A percentile compares a stretch with the other conserved stretches of the same genome.
Conservation (phyloP, 2,329 filamentous ascomycete genomes). For the Aureobasidium sp. region DNA sequence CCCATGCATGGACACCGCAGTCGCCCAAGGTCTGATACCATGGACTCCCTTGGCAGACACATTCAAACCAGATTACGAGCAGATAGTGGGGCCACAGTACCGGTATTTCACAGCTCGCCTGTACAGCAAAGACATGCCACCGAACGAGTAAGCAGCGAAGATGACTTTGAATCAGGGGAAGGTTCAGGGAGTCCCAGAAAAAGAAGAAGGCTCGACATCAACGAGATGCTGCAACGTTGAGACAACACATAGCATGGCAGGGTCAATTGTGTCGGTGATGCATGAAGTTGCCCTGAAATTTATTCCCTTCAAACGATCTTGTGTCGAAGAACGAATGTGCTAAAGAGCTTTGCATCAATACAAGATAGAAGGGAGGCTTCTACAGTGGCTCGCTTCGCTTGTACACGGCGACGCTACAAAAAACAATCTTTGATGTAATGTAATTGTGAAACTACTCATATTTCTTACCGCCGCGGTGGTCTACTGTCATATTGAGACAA, state of each 20-base stretch:
- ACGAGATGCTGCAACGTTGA: constrained; percentile 28
- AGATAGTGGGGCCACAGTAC: constrained; percentile 12
- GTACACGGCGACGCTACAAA: no score
- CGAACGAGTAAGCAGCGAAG: constrained; percentile 16
- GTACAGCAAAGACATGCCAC: background rate
- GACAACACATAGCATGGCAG: background rate
- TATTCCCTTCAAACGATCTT: background rate
- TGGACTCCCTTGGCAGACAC: constrained; percentile 11
- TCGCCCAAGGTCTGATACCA: constrained; percentile 22
- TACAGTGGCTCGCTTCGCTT: no score
- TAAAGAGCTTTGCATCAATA: no score
- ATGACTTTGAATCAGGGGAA: constrained; percentile 19
- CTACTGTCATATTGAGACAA: no score
- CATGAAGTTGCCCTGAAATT: background rate
- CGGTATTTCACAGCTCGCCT: constrained; percentile 4
- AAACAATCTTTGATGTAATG: no score
- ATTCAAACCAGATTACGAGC: constrained; percentile 10
- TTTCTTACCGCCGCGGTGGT: no score
- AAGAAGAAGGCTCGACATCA: constrained; percentile 26
- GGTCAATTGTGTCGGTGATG: background rate
- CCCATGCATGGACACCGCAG: constrained; percentile 19
- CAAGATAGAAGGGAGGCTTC: no score
- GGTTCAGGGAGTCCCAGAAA: constrained; percentile 20
- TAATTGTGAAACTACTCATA: no score
- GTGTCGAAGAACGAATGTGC: background rate